phyloP scores from a whole-genome alignment of 139 green algal genomes.

The Ettlia oleoabundans region DNA sequence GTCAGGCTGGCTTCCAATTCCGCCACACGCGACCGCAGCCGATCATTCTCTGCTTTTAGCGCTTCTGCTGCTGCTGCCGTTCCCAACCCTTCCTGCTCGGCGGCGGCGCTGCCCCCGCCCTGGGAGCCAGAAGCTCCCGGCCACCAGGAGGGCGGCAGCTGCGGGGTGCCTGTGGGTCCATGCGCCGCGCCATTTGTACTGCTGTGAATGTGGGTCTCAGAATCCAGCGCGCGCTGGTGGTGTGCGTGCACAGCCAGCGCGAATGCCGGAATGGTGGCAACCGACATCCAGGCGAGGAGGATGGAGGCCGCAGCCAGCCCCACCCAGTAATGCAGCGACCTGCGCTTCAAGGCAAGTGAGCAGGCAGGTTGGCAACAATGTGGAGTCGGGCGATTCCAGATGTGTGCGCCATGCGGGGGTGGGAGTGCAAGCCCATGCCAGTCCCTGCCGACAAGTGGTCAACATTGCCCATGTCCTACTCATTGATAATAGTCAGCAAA shows the following conservation, averaged over 20 bases:
- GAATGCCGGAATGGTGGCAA: background rate
- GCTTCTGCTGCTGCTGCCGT: background rate
- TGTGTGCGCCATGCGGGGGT: no score
- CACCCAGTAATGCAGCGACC: background rate
- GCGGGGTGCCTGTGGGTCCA: background rate
- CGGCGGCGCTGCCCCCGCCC: background rate
- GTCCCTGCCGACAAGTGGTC: no score
- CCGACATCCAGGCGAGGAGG: background rate
- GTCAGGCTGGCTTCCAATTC: background rate
- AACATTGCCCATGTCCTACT: background rate
- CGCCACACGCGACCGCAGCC: background rate
- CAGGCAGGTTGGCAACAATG: no score
- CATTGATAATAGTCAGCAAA: background rate
- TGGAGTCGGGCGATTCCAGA: no score
- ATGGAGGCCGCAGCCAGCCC: background rate
- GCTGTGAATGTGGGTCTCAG: background rate
- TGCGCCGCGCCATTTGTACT: background rate
- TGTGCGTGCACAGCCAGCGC: background rate
- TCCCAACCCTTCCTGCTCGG: background rate
- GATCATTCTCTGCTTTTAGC: background rate
- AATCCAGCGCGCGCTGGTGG: background rate
- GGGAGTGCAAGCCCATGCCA: no score
- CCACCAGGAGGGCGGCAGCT: no score
- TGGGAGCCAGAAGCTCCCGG: background rate
- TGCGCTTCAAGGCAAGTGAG: background rate